Conservation (phyloP, 2,329 filamentous ascomycete genomes). For the Orbilia quercus region DNA sequence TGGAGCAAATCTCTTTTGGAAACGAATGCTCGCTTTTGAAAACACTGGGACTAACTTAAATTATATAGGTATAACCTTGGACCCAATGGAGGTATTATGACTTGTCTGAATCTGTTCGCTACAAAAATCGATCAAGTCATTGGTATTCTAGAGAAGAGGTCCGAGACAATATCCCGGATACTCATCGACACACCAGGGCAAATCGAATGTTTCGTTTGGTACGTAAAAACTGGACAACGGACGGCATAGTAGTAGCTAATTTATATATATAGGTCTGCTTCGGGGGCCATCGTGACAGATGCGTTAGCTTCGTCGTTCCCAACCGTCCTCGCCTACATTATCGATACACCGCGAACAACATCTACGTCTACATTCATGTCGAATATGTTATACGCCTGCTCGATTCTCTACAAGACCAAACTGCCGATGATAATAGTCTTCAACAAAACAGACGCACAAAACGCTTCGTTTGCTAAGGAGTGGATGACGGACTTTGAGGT, state of each 20-base stretch:
- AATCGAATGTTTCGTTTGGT: conserved; percentile 98
- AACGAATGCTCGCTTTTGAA: not conserved
- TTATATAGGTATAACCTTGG: conserved; percentile 75
- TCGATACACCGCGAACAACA: conserved; percentile 92
- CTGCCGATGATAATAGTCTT: conserved; percentile 98
- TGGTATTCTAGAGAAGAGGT: conserved; percentile 86
- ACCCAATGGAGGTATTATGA: conserved; percentile 95
- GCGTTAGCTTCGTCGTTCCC: conserved; percentile 93
- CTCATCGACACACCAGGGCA: conserved; percentile 95
- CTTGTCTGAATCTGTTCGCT: conserved; percentile 93
- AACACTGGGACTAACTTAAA: not conserved
- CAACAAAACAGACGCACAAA: conserved; percentile 97
- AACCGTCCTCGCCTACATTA: conserved; percentile 82
- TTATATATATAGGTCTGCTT: conserved; percentile 67
- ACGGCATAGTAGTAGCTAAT: not conserved
- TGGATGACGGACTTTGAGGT: conserved; percentile 99
- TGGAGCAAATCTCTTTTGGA: no score
- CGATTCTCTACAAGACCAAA: conserved; percentile 98
- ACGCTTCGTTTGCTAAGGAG: conserved; percentile 89
- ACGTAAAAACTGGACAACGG: conserved; percentile 64
- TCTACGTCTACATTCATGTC: conserved; percentile 99
- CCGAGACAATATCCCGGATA: conserved; percentile 81
- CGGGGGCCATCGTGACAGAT: conserved; percentile 91
- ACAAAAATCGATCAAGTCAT: conserved; percentile 98
- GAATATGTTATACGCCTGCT: conserved; percentile 99